These are phyloP conservation scores for Scopulariopsis brevicaulis DNA, from an alignment of 2,329 filamentous ascomycete species.

Conservation along the genomic window DNA sequence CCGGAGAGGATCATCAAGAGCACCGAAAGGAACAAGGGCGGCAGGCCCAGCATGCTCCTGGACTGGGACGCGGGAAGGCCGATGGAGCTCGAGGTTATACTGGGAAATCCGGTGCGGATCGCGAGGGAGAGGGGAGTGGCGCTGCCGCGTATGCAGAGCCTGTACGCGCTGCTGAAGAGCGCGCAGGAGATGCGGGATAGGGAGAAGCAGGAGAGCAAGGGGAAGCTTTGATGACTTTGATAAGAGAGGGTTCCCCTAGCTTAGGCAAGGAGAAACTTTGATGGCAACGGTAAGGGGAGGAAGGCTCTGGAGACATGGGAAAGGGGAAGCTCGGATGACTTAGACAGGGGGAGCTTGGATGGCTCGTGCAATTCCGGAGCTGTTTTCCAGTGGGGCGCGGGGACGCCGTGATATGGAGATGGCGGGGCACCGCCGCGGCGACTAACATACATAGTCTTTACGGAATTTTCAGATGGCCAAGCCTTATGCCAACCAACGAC, in stretches of 20 bases:
- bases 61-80: slow-evolving; percentile 57
- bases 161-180: slow-evolving; percentile 56
- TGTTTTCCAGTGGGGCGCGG: too few relatives aligned
- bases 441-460: too few relatives aligned
- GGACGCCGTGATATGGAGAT: too few relatives aligned
- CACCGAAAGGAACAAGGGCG: slow-evolving; percentile 52
- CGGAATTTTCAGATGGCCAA: neutral
- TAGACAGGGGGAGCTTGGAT: neutral
- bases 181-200: slow-evolving; percentile 42
- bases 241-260: neutral
- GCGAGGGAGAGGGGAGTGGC: slow-evolving; percentile 50
- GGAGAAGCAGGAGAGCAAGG: neutral
- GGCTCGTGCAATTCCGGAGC: too few relatives aligned
- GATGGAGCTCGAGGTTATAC: slow-evolving; percentile 61
- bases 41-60: slow-evolving; percentile 55
- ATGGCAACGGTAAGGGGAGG: neutral
- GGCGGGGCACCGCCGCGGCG: too few relatives aligned
- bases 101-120: slow-evolving; percentile 59
- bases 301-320: too few relatives aligned
- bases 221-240: neutral
- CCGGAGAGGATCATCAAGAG: slow-evolving; percentile 52
- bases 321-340: neutral
- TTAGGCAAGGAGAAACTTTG: neutral
- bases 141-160: slow-evolving; percentile 53
- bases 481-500: neutral